These are phyloP conservation scores for Nakazawaea holstii DNA, from an alignment of 805 yeast species.

Conservation along the genomic window DNA sequence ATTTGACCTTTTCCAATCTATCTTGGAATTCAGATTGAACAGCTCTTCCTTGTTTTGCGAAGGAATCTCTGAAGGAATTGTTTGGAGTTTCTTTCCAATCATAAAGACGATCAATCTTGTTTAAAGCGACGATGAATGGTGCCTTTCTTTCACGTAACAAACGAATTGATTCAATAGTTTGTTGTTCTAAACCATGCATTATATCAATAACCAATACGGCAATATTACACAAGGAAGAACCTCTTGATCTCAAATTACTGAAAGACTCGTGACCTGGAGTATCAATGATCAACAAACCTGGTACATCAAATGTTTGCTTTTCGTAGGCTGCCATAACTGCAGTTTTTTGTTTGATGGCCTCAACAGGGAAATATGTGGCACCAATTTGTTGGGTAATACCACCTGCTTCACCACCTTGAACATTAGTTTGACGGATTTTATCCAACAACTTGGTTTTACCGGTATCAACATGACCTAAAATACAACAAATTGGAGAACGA, in stretches of 20 bases:
- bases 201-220: constrained; percentile 98
- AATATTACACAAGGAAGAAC: constrained; percentile 98
- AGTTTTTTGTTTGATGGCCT: constrained; percentile 86
- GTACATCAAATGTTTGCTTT: constrained; percentile 85
- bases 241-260: constrained; percentile 95
- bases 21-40: constrained; percentile 92
- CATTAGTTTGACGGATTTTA: constrained; percentile 97
- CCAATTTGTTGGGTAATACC: constrained; percentile 99
- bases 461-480: constrained; percentile 98
- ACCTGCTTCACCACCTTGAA: constrained; percentile 99
- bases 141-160: constrained; percentile 95
- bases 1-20: constrained; percentile 77
- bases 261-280: constrained; percentile 99
- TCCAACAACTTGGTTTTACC: constrained; percentile 98
- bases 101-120: constrained; percentile 95
- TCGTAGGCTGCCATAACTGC: constrained; percentile 85
- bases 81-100: constrained; percentile 91
- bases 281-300: constrained; percentile 94
- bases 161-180: constrained; percentile 90
- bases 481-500: constrained; percentile 99
- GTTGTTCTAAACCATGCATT: constrained; percentile 99
- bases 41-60: constrained; percentile 71
- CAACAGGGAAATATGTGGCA: constrained; percentile 98
- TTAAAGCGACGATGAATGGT: constrained; percentile 94
- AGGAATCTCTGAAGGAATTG: constrained; percentile 94